Evolutionary conservation across 108 stramenopile species (phyloP), one percentile per base, ranked within the genome.

Genomic region (Discostella pseudostelligera): DNA sequence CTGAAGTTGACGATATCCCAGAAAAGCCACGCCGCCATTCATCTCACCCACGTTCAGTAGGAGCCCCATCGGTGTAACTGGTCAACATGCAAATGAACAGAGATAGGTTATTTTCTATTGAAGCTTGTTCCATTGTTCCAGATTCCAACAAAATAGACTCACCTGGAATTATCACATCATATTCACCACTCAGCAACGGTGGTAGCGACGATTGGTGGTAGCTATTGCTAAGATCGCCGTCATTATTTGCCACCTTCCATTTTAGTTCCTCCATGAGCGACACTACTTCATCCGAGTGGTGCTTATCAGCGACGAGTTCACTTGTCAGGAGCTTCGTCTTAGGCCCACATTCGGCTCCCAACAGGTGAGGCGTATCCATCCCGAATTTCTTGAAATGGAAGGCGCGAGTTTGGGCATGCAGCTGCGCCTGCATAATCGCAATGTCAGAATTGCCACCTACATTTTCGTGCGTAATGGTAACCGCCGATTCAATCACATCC

Each of bases 11-110:
- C 89, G 73, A 63, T 87, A 90, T 12, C 84, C 92, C 44, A 85
- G 82, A 75, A 93, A 93, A 2, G 87, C 81, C 11, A 93, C 92
- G 40, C 74, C 77, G 4, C 87, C 87, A 40, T 87, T 45, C 13
- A 86, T 63, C 78, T 93, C 92, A 0, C 89, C 92, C 17, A 93
- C 92, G 75, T 93, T 93, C 81, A 93, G 85, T 86, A 88, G 72
- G 12, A 93, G 67, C 9, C 93, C 89, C 21, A 84, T 80, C 2
- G 88, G 67, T 62, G 93, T 94, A 14, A 90, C 82, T 54, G n/a
- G n/a, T n/a, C n/a, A n/a, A n/a, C n/a, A n/a, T n/a, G n/a, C n/a
- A n/a, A n/a, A n/a, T n/a, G n/a, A n/a, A n/a, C n/a, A n/a, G n/a
- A n/a, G n/a, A n/a, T n/a, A n/a, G n/a, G n/a, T n/a, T n/a, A n/a